Conservation (phyloP, 129 eudicot species). For the Scalesia atractyloides region DNA sequence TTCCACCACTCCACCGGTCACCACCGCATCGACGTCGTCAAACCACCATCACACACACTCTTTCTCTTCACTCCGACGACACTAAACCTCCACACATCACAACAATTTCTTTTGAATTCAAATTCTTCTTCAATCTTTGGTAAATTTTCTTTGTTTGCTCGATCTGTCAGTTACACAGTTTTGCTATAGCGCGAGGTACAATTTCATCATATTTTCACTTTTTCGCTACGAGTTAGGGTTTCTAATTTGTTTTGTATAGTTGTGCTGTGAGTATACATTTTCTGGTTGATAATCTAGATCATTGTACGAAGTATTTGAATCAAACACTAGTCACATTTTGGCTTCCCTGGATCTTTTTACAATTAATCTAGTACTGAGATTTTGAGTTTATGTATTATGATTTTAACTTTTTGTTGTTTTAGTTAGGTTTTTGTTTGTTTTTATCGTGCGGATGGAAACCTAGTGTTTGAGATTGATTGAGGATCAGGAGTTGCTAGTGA, state of each 20-base stretch:
- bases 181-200: slow-evolving; percentile 49
- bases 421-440: not conserved
- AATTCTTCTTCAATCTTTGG: no score
- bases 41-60: no score
- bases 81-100: no score
- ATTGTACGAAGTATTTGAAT: slow-evolving; percentile 87
- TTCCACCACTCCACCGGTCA: no score
- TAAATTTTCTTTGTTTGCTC: no score
- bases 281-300: slow-evolving; percentile 84
- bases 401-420: slow-evolving; percentile 21
- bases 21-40: no score
- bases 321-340: slow-evolving; percentile 90
- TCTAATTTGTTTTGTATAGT: not conserved
- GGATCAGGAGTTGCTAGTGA: no score
- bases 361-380: slow-evolving; percentile 69
- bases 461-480: no score
- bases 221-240: slow-evolving; percentile 34
- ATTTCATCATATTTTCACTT: slow-evolving; percentile 4
- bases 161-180: slow-evolving; percentile 37
- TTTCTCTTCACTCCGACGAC: no score
- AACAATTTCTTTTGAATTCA: no score
- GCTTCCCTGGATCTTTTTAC: slow-evolving; percentile 97
- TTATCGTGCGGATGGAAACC: no score
- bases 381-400: slow-evolving; percentile 16
- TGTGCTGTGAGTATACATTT: slow-evolving; percentile 64